These are phyloP conservation scores for Aspergillus homomorphus DNA, from an alignment of 495 filamentous ascomycete genomes.

Conservation along the genomic window DNA sequence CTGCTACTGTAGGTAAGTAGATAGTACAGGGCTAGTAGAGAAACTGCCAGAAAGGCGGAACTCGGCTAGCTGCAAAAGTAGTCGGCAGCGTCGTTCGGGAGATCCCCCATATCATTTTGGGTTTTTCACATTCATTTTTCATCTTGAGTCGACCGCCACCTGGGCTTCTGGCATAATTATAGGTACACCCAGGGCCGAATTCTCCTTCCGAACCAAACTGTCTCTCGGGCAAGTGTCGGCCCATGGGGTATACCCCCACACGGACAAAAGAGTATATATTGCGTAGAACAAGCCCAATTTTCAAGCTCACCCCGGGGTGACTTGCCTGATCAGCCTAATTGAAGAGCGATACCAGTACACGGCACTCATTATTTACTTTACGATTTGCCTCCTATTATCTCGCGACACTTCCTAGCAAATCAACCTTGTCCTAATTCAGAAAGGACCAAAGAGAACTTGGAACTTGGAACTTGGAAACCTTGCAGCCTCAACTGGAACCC, in stretches of 20 bases:
- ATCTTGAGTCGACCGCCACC: constrained; percentile 5
- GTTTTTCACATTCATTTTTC: constrained; percentile 18
- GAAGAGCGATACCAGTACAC: no score
- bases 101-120: constrained; percentile 18
- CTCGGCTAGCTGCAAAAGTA: constrained; percentile 20
- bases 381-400: no score
- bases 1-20: no score
- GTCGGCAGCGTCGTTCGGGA: constrained; percentile 29
- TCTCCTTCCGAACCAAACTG: constrained; percentile 22
- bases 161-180: not conserved
- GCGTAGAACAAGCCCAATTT: constrained; percentile 2
- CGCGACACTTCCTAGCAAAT: no score
- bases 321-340: not conserved
- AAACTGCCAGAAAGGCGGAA: constrained; percentile 23
- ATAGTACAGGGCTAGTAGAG: no score
- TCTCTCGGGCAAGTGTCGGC: constrained; percentile 17
- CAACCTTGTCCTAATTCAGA: no score
- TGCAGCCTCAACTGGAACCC: no score
- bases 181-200: constrained; percentile 15
- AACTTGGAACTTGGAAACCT: no score
- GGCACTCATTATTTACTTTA: no score
- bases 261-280: constrained; percentile 10
- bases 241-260: constrained; percentile 12
- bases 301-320: not conserved
- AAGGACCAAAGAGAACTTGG: no score